Evolutionary conservation across 345 rosid genomes (phyloP).

Genomic region (Microcos paniculata): DNA sequence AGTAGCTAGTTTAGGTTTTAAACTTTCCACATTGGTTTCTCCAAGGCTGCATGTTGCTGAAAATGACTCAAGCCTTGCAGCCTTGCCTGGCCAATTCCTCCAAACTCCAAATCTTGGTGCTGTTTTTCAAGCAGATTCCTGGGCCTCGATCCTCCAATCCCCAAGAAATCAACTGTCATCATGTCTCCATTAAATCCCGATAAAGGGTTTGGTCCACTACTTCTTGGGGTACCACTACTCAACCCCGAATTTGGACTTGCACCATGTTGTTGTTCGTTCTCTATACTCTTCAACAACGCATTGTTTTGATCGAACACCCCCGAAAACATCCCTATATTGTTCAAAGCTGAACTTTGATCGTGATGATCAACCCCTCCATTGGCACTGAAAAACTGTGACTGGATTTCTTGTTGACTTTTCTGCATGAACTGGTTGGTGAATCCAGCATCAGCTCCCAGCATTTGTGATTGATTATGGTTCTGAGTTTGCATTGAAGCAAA

Average conservation of each 20-base stretch:
- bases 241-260: constrained; percentile 12
- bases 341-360: background rate
- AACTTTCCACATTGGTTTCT: constrained; percentile 47
- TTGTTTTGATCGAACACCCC: constrained; percentile 24
- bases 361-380: background rate
- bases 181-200: constrained; percentile 31
- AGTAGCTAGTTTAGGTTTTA: background rate
- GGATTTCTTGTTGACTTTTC: background rate
- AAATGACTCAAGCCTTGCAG: constrained; percentile 32
- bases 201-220: background rate
- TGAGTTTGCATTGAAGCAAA: constrained; percentile 17
- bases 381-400: constrained; percentile 10
- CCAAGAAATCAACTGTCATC: constrained; percentile 64
- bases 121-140: constrained; percentile 29
- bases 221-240: background rate
- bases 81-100: constrained; percentile 24
- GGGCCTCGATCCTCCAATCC: constrained; percentile 43
- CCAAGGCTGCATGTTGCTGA: constrained; percentile 36
- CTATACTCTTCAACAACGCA: constrained; percentile 21
- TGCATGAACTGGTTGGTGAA: constrained; percentile 22
- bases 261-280: background rate
- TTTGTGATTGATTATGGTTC: constrained; percentile 8
- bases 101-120: constrained; percentile 32
- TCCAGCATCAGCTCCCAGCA: background rate
- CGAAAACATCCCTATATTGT: constrained; percentile 21